Percentiles rank a stretch among this genome's conserved stretches.
phyloP scores from a whole-genome alignment of 1,284 basidiomycete species.

The Flammula alnicola region DNA sequence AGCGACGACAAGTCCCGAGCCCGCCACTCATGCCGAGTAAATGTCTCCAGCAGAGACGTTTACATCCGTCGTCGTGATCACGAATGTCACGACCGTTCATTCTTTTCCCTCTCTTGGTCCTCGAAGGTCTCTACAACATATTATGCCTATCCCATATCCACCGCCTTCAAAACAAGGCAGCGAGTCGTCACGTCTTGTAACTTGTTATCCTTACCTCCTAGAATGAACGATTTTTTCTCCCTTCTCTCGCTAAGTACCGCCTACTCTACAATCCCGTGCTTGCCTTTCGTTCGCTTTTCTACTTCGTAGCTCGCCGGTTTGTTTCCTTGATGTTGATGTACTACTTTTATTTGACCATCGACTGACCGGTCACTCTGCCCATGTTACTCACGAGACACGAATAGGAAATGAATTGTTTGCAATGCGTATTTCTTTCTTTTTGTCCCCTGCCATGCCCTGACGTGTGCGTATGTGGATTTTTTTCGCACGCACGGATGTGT shows the following conservation, averaged over 20 bases:
- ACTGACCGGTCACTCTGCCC: not conserved
- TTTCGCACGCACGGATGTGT: slow-evolving; percentile 3
- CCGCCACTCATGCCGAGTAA: slow-evolving; percentile 35
- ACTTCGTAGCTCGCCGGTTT: slow-evolving; percentile 1
- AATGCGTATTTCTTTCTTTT: too few species aligned
- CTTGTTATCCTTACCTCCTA: slow-evolving; percentile 4
- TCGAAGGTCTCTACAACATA: not conserved
- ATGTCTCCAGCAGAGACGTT: slow-evolving; percentile 21
- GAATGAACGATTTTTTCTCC: slow-evolving; percentile 1
- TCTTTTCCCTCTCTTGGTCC: not conserved
- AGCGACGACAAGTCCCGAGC: slow-evolving; percentile 40
- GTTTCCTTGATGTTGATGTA: slow-evolving; percentile 6
- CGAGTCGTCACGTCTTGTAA: slow-evolving; percentile 7
- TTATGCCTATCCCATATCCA: slow-evolving; percentile 8
- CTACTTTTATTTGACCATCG: slow-evolving; percentile 2
- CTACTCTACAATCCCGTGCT: slow-evolving; percentile 1
- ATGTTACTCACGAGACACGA: not conserved
- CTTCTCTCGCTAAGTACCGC: slow-evolving; percentile 1
- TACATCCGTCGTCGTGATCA: not conserved
- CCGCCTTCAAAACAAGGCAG: too few species aligned
- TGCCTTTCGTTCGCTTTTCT: not conserved
- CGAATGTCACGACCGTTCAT: not conserved
- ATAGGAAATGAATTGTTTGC: too few species aligned
- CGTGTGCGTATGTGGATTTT: not conserved
- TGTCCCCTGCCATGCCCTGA: too few species aligned